Conservation (phyloP, 169 alveolate species). For the Plasmodium yoelii region DNA sequence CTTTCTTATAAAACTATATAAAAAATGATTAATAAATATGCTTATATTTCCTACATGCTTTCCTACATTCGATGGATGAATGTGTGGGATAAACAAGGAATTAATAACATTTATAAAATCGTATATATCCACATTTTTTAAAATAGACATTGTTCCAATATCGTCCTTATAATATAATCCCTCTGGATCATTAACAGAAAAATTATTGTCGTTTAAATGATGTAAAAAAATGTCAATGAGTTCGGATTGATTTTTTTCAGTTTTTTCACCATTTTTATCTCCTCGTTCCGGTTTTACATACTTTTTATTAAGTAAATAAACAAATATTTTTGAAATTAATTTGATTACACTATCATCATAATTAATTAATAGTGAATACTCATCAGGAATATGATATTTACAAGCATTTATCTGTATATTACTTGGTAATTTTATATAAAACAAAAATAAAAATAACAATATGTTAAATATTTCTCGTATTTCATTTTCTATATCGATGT, state of each 20-base stretch:
- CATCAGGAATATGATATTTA: constrained; percentile 57
- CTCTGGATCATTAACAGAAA: constrained; percentile 15
- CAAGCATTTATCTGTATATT: constrained; percentile 45
- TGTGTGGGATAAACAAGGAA: constrained; percentile 72
- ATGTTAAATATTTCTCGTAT: constrained; percentile 26
- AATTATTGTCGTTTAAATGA: constrained; percentile 40
- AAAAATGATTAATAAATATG: constrained; percentile 42
- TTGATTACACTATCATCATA: constrained; percentile 67
- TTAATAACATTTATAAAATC: constrained; percentile 52
- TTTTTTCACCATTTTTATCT: background rate
- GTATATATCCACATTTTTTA: constrained; percentile 37
- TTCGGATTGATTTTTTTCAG: constrained; percentile 18
- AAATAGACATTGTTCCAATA: background rate
- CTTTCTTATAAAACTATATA: constrained; percentile 64
- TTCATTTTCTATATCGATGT: constrained; percentile 30
- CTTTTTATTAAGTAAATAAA: constrained; percentile 38
- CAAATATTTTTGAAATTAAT: constrained; percentile 56
- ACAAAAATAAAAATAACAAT: constrained; percentile 46
- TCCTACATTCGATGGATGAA: constrained; percentile 68
- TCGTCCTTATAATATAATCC: background rate
- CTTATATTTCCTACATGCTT: constrained; percentile 72
- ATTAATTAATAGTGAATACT: constrained; percentile 36
- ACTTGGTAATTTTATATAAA: constrained; percentile 70
- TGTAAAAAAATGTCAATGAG: constrained; percentile 25
- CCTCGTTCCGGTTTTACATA: constrained; percentile 5